These are phyloP conservation scores for Coleophoma cylindrospora DNA, from an alignment of 2,329 filamentous ascomycete species.

Conservation along the genomic window DNA sequence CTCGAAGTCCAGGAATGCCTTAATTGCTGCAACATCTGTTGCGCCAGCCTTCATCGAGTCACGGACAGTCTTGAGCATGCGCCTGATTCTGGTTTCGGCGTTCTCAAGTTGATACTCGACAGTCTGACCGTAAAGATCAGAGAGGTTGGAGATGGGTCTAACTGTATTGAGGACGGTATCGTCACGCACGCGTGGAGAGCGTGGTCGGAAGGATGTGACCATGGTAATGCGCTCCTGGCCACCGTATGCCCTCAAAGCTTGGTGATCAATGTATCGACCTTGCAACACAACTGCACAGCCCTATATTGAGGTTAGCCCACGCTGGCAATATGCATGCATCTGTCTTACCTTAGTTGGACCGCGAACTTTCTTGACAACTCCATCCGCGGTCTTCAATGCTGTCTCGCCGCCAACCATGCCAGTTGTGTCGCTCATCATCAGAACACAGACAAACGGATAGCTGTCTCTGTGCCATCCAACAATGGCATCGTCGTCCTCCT, in stretches of 20 bases:
- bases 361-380: conserved; percentile 37
- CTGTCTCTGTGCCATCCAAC: conserved; percentile 45
- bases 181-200: conserved; percentile 32
- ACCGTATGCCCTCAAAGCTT: conserved; percentile 34
- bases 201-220: conserved; percentile 39
- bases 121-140: conserved; percentile 32
- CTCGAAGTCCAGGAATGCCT: conserved; percentile 29
- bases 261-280: conserved; percentile 39
- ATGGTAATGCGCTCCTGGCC: conserved; percentile 40
- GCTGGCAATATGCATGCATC: too few species aligned
- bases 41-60: conserved; percentile 28
- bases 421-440: conserved; percentile 43
- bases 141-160: conserved; percentile 30
- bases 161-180: conserved; percentile 32
- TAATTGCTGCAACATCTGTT: conserved; percentile 28
- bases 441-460: conserved; percentile 45
- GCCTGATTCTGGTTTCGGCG: conserved; percentile 28
- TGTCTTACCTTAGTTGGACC: conserved; percentile 34
- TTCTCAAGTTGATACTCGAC: conserved; percentile 33
- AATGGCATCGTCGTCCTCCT: conserved; percentile 29
- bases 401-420: conserved; percentile 50
- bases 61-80: conserved; percentile 27
- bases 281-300: conserved; percentile 39
- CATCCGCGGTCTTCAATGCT: conserved; percentile 50
- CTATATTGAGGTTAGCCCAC: conserved; percentile 11